Base-by-base conservation (phyloP, 2,329 filamentous ascomycete species). In the Apiospora malaysiana region DNA sequence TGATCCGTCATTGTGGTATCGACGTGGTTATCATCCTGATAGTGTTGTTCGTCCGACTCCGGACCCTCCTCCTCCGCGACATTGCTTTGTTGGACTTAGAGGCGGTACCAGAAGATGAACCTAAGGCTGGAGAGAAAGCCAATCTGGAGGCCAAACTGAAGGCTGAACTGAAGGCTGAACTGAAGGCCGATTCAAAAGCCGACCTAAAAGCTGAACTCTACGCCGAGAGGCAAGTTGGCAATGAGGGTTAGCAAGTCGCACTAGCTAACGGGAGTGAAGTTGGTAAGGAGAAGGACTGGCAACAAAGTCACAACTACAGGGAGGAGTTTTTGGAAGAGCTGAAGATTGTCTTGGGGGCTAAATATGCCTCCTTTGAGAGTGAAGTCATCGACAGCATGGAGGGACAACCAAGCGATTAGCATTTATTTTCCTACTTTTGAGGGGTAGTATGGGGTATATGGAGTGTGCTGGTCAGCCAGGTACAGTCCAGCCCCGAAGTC, bases 141-240 rank as follows among this genome's bases (percentile, higher is more conserved):
- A 25, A 56, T 18, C 25, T 56, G 7, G 32, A 16, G 9, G 46
- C n/a, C n/a, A 1, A 49, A 23, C 8, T 49, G n/a, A 18, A n/a
- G n/a, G 45, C 45, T 21, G 78, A 79, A 66, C 74, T 80, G 12
- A 79, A 79, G 68, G 79, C 76, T 40, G 74, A 74, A 65, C 69
- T 80, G 27, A 75, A 77, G 71, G 78, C 76, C 12, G 78, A 78
- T 68, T 69, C 79, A 10, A 74, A 72, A 23, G 72, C 66, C 12
- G 78, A 78, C 68, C 69, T 79, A 10, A 74, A 72, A 23, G 72
- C 66, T 16, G 40, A 66, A 21, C 72, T 74, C 23, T 51, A 73
- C 21, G 74, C 74, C 42, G 79, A 80, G 71, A 80, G 78, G 65
- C 78, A 80, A 66, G 78, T 79, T 32, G 79, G 78, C 51, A 78